phyloP scores from a whole-genome alignment of 1,284 basidiomycete species.

The Sutorius eximius region DNA sequence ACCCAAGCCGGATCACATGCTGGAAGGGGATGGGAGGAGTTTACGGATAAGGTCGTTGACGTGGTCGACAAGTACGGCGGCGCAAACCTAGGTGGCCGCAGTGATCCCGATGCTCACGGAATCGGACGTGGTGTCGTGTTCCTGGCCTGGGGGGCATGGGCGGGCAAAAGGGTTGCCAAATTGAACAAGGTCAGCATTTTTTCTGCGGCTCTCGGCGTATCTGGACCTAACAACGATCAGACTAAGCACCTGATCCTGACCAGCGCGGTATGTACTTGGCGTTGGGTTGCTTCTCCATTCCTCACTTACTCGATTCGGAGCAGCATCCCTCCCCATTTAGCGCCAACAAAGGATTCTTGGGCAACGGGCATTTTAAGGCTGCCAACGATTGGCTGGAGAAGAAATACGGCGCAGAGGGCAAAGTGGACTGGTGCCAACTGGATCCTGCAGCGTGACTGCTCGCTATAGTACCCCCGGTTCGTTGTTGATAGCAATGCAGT shows the following conservation, averaged over 20 bases:
- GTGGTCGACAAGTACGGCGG: conserved; percentile 77
- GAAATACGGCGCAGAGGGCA: conserved; percentile 70
- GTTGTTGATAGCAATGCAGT: conserved; percentile 24
- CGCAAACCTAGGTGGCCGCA: conserved; percentile 54
- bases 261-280: conserved; percentile 60
- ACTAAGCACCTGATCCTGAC: conserved; percentile 82
- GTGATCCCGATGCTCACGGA: conserved; percentile 46
- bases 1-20: conserved; percentile 80
- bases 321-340: conserved; percentile 84
- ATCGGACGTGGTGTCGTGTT: conserved; percentile 78
- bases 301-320: conserved; percentile 20
- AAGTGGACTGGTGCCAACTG: conserved; percentile 76
- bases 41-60: conserved; percentile 71
- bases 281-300: conserved; percentile 19
- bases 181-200: conserved; percentile 64
- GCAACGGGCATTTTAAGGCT: conserved; percentile 87
- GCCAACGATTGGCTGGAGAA: conserved; percentile 82
- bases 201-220: conserved; percentile 8
- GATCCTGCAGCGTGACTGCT: conserved; percentile 25
- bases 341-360: conserved; percentile 83
- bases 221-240: conserved; percentile 43
- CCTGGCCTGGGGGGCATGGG: conserved; percentile 89
- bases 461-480: conserved; percentile 24
- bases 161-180: conserved; percentile 80
- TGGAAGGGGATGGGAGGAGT: conserved; percentile 84